phyloP scores from a whole-genome alignment of 2,329 filamentous ascomycete genomes.

The Geosmithia flava region DNA sequence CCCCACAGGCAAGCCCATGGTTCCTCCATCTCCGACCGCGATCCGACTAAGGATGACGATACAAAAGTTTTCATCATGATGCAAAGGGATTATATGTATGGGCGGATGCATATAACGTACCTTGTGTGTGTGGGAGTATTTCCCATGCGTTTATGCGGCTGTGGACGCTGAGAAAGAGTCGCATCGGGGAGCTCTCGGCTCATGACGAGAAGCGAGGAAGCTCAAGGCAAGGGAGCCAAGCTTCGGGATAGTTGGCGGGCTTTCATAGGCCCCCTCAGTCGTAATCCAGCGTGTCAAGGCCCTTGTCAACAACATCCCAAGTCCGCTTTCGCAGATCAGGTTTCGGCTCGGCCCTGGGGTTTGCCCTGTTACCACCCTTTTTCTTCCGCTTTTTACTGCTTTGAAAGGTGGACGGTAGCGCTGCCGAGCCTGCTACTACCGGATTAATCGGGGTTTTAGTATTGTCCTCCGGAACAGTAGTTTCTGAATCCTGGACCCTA shows the following conservation, averaged over 20 bases:
- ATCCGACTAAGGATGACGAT: constrained; percentile 98
- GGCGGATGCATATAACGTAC: constrained; percentile 1
- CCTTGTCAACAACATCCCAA: constrained; percentile 53
- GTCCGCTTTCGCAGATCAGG: constrained; percentile 54
- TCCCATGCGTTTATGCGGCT: too few relatives aligned
- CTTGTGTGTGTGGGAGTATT: not conserved
- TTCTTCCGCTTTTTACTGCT: constrained; percentile 23
- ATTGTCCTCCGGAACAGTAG: not conserved
- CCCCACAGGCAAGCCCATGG: constrained; percentile 15
- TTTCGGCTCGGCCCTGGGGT: constrained; percentile 32
- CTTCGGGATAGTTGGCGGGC: too few relatives aligned
- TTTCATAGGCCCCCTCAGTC: constrained; percentile 24
- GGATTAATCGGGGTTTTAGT: not conserved
- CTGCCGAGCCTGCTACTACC: constrained; percentile 6
- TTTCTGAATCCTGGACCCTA: constrained; percentile 1
- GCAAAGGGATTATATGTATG: constrained; percentile 4
- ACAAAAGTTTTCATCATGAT: constrained; percentile 72
- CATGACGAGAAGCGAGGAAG: not conserved
- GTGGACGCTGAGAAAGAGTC: not conserved
- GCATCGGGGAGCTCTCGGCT: not conserved
- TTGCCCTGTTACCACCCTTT: constrained; percentile 18
- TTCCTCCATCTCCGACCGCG: constrained; percentile 17
- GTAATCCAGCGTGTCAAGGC: constrained; percentile 48
- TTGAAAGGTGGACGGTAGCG: constrained; percentile 5
- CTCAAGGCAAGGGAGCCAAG: not conserved